These are phyloP conservation scores for Fragaria ananassa DNA, from an alignment of 306 rosid genomes.

Conservation along the genomic window DNA sequence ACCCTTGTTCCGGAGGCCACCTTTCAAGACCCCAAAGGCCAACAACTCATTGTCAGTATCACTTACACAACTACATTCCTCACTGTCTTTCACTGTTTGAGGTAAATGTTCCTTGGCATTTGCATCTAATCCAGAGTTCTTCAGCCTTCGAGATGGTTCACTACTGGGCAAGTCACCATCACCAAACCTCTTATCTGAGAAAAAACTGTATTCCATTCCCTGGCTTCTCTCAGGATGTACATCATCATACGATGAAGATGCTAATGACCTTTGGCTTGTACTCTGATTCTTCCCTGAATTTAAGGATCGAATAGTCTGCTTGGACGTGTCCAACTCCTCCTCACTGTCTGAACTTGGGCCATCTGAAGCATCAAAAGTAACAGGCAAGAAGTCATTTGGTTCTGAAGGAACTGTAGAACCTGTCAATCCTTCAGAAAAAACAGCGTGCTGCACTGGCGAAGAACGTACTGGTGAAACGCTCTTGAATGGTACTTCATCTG, in stretches of 20 bases:
- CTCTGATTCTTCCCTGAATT: slow-evolving; percentile 34
- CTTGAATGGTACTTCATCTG: slow-evolving; percentile 35
- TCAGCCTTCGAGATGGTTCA: slow-evolving; percentile 30
- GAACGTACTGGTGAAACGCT: slow-evolving; percentile 38
- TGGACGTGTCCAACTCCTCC: slow-evolving; percentile 40
- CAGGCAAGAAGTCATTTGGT: slow-evolving; percentile 44
- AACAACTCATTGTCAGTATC: slow-evolving; percentile 39
- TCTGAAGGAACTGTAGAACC: slow-evolving; percentile 44
- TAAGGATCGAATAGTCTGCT: slow-evolving; percentile 13
- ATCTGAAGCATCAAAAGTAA: slow-evolving; percentile 77
- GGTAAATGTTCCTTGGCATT: slow-evolving; percentile 25
- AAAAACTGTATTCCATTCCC: slow-evolving; percentile 20
- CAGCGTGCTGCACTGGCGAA: slow-evolving; percentile 15
- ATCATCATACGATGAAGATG: slow-evolving; percentile 46
- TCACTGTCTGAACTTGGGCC: slow-evolving; percentile 66
- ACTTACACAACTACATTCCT: slow-evolving; percentile 33
- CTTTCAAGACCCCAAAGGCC: slow-evolving; percentile 58
- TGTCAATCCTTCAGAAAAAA: slow-evolving; percentile 43
- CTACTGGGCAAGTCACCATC: slow-evolving; percentile 28
- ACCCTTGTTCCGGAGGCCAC: slow-evolving; percentile 81
- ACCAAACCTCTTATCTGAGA: slow-evolving; percentile 30
- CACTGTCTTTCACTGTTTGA: slow-evolving; percentile 32
- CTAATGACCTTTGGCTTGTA: slow-evolving; percentile 33
- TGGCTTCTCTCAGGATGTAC: slow-evolving; percentile 33
- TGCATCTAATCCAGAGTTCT: slow-evolving; percentile 28